Conservation (phyloP, 2,329 filamentous ascomycete genomes). For the Ceratocystis ficicola region DNA sequence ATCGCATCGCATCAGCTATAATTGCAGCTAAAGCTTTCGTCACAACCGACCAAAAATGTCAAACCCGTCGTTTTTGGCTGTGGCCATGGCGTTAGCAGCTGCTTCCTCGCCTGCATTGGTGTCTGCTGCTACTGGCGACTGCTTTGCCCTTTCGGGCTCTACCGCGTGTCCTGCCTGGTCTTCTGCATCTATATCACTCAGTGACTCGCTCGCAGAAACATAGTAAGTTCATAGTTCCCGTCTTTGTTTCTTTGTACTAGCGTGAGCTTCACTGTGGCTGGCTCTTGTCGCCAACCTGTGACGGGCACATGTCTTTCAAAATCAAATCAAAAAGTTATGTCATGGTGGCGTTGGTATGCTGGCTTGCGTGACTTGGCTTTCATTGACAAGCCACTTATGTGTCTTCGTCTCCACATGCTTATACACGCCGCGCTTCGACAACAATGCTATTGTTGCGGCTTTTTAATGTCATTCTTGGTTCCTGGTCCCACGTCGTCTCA, state of each 20-base stretch:
- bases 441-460: not conserved
- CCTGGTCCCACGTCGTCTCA: too few relatives aligned
- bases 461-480: too few relatives aligned
- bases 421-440: too few relatives aligned
- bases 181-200: constrained; percentile 18
- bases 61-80: constrained; percentile 15
- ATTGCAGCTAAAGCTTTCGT: too few relatives aligned
- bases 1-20: too few relatives aligned
- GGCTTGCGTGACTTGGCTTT: too few relatives aligned
- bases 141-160: constrained; percentile 19
- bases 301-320: not conserved
- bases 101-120: constrained; percentile 17
- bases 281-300: not conserved
- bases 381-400: too few relatives aligned
- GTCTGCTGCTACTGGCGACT: constrained; percentile 16
- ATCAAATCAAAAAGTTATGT: too few relatives aligned
- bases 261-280: not conserved
- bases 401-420: too few relatives aligned
- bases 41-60: constrained; percentile 7
- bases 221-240: constrained; percentile 15
- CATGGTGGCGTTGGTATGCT: too few relatives aligned
- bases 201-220: constrained; percentile 16
- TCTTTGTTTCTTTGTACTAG: not conserved
- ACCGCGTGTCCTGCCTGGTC: constrained; percentile 21
- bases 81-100: constrained; percentile 15